Evolutionary conservation across 2,329 filamentous ascomycete genomes (phyloP), one percentile per base, ranked within the genome.

Genomic region (Cryphonectria nitschkei): DNA sequence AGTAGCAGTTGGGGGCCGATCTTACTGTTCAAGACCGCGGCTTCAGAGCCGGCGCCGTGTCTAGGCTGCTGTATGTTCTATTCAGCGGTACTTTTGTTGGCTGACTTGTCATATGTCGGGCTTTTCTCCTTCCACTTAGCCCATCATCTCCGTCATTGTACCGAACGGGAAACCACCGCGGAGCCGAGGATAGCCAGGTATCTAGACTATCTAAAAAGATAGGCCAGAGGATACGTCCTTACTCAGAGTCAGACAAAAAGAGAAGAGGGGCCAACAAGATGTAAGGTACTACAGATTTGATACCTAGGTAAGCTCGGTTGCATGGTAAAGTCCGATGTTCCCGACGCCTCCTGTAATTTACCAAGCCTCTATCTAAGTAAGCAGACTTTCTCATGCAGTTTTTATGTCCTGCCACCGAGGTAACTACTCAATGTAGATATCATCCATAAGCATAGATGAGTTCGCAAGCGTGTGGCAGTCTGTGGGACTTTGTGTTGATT

Each of bases 1-100:
- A 69, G 60, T 62, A n/a, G 3, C 34, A 62, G 41, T 69, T 66
- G 69, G 69, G 69, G 69, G 65, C 66, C 66, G 69, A 65, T 22
- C 39, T 19, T 50, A n/a, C 46, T 50, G 9, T 5, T 39, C 19
- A n/a, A 61, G 58, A 16, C 34, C 13, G 56, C 7, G 34, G 58
- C 8, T 39, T 61, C 19, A 26, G 11, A 39, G 58, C 58, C 58
- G 34, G 58, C 19, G 14, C 58, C 32, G 34, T 61, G 14, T 58
- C 26, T 32, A 29, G 54, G 54, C 54, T 26, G 19, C 13, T 39
- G 58, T 39, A 22, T 61, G 32, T 22, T 56, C 37, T 11, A 50
- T 11, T 34, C 11, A 14, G 22, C 29, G 26, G 34, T 58, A 32
- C 52, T 52, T 29, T 39, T 43, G 50, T 43, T 58, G 13, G 58